Evolutionary conservation across 1,139 yeast species (phyloP), one percentile per base, ranked within the genome.

Genomic region (Tardiomyces blankii): DNA sequence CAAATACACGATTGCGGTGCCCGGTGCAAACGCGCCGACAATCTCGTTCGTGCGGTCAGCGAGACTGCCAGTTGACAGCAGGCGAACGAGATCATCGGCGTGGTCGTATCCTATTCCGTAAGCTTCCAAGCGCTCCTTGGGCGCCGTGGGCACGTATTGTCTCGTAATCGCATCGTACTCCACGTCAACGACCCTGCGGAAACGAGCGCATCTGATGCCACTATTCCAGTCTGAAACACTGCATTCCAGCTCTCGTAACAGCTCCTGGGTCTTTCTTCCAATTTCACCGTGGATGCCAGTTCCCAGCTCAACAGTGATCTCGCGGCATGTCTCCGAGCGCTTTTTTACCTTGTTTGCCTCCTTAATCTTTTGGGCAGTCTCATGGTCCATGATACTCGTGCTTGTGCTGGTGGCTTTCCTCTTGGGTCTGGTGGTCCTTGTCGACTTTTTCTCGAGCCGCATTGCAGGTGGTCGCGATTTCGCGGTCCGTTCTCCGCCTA

Each of bases 1-100:
- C 33, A 59, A 40, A 43, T 57, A 58, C 8, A 56, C 40, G 19
- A 55, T 49, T 7, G 42, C 18, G 35, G 27, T 27, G 43, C 50
- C 21, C 40, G 41, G 14, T 18, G 35, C 9, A 30, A 30, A 30
- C 5, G 35, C 5, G 3, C 16, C 9, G 9, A 30, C 5, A 30
- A 30, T 12, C 11, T 14, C 35, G 35, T 3, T 11, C 5, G 5
- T 30, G 16, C 16, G 35, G 5, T 5, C 35, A 30, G 5, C 11
- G 5, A 30, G 16, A 4, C 9, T 14, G 35, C 9, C 35, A 9
- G 35, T 4, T 5, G n/a, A 13, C 11, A 13, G n/a, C 5, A 30
- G 16, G 16, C 35, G 9, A 13, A 30, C 9, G 5, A 30, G n/a
- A 9, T 30, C 35, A 11, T 30, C 16, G 35, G 35, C 35, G 16